Percentiles rank a stretch among this genome's conserved stretches.
These are phyloP conservation scores for Colletotrichum sojae DNA, from an alignment of 2,329 filamentous ascomycete genomes.

Conservation along the genomic window DNA sequence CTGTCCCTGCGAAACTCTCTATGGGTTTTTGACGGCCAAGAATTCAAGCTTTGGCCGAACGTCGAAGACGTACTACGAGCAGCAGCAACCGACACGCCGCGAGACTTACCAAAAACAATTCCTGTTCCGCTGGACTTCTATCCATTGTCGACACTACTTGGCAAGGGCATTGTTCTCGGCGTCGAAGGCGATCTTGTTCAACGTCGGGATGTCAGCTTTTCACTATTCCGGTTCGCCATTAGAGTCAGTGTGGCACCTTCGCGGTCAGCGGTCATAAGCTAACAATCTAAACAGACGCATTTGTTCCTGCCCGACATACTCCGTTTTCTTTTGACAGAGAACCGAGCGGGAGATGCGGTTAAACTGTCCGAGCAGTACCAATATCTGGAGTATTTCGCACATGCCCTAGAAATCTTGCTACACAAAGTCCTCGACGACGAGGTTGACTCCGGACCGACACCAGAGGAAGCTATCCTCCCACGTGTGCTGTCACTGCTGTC, in stretches of 20 bases:
- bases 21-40: conserved; percentile 93
- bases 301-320: conserved; percentile 92
- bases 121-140: conserved; percentile 94
- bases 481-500: conserved; percentile 75
- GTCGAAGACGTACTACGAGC: conserved; percentile 86
- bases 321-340: conserved; percentile 81
- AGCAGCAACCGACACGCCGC: conserved; percentile 73
- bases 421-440: conserved; percentile 96
- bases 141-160: conserved; percentile 87
- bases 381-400: conserved; percentile 90
- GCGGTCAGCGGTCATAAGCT: conserved; percentile 78
- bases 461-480: conserved; percentile 75
- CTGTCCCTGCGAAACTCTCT: conserved; percentile 81
- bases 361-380: conserved; percentile 88
- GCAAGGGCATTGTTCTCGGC: conserved; percentile 90
- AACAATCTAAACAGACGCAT: conserved; percentile 75
- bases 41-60: conserved; percentile 91
- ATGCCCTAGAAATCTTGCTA: conserved; percentile 91
- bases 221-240: conserved; percentile 89
- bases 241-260: conserved; percentile 86
- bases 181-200: conserved; percentile 96
- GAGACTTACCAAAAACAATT: conserved; percentile 81
- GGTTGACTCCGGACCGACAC: conserved; percentile 79
- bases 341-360: conserved; percentile 84
- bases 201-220: conserved; percentile 90